Conservation (phyloP, 2,329 filamentous ascomycete genomes). For the Sclerotinia glacialis region DNA sequence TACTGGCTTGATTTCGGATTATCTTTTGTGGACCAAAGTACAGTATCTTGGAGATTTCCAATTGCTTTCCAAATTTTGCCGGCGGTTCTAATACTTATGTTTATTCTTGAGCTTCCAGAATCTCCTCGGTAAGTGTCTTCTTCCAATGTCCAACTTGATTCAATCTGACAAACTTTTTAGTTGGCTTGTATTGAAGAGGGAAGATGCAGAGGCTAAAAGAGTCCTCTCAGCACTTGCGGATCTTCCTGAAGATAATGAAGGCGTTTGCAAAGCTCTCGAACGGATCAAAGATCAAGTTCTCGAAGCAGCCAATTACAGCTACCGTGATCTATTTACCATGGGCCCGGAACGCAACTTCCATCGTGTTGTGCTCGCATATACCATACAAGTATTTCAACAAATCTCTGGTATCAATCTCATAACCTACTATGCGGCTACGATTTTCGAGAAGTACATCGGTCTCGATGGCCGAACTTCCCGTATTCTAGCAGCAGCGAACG, state of each 20-base stretch:
- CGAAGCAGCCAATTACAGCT: conserved; percentile 2
- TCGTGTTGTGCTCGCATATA: conserved; percentile 67
- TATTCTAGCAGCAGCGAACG: conserved; percentile 54
- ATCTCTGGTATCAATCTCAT: conserved; percentile 46
- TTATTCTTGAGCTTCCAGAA: conserved; percentile 38
- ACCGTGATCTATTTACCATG: conserved; percentile 19
- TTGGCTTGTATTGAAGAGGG: conserved; percentile 40
- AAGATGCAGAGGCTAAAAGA: conserved; percentile 37
- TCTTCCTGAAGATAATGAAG: conserved; percentile 47
- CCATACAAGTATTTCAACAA: conserved; percentile 59
- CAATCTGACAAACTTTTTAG: conserved; percentile 22
- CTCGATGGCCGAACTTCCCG: conserved; percentile 49
- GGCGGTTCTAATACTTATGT: conserved; percentile 14
- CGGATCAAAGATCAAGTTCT: conserved; percentile 38
- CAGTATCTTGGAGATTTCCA: conserved; percentile 23
- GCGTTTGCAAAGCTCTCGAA: conserved; percentile 53
- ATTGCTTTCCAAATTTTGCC: conserved; percentile 24
- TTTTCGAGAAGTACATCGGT: conserved; percentile 50
- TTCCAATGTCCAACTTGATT: neutral
- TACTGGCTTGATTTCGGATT: conserved; percentile 23
- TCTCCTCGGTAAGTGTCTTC: conserved; percentile 32
- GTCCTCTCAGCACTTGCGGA: conserved; percentile 36
- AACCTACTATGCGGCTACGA: conserved; percentile 49
- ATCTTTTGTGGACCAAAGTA: conserved; percentile 12
- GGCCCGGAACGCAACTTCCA: conserved; percentile 50